These are phyloP conservation scores for Globisporangium apiculatum DNA, from an alignment of 352 stramenopile species.

Conservation along the genomic window DNA sequence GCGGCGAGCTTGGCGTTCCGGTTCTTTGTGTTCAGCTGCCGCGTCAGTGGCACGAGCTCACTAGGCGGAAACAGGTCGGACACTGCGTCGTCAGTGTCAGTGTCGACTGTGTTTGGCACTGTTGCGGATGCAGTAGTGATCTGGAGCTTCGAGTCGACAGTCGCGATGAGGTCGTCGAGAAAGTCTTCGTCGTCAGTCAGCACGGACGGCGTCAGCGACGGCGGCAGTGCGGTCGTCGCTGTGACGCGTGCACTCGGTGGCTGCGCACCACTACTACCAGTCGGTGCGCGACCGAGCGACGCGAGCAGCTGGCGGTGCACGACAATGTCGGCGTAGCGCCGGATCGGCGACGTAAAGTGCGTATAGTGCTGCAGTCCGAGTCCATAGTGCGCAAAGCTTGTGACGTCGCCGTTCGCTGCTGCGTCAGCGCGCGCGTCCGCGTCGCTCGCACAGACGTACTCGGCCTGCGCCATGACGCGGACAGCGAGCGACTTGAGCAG, in stretches of 20 bases:
- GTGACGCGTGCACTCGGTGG: neutral
- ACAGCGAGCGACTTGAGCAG: constrained; percentile 91
- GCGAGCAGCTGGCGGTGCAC: constrained; percentile 87
- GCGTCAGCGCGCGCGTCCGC: constrained; percentile 27
- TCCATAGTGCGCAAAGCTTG: constrained; percentile 81
- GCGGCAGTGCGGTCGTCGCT: constrained; percentile 20
- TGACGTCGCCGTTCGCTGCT: constrained; percentile 30
- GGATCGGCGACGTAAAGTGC: constrained; percentile 90
- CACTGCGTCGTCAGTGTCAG: neutral
- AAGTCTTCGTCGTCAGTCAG: constrained; percentile 42
- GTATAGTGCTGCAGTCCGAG: constrained; percentile 88
- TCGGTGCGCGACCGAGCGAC: constrained; percentile 18
- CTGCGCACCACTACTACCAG: neutral
- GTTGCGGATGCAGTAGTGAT: constrained; percentile 4
- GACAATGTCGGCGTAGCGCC: constrained; percentile 87
- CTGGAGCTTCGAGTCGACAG: constrained; percentile 51
- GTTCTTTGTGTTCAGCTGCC: constrained; percentile 89
- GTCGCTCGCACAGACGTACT: constrained; percentile 86
- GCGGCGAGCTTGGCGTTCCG: constrained; percentile 85
- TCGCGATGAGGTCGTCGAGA: constrained; percentile 57
- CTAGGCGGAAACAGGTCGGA: constrained; percentile 31
- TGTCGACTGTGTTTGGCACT: no score
- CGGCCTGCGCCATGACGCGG: constrained; percentile 92
- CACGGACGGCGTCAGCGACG: constrained; percentile 52
- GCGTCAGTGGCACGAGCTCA: constrained; percentile 72